Conservation (phyloP, 2,329 filamentous ascomycete species). For the Ascochyta lentis region DNA sequence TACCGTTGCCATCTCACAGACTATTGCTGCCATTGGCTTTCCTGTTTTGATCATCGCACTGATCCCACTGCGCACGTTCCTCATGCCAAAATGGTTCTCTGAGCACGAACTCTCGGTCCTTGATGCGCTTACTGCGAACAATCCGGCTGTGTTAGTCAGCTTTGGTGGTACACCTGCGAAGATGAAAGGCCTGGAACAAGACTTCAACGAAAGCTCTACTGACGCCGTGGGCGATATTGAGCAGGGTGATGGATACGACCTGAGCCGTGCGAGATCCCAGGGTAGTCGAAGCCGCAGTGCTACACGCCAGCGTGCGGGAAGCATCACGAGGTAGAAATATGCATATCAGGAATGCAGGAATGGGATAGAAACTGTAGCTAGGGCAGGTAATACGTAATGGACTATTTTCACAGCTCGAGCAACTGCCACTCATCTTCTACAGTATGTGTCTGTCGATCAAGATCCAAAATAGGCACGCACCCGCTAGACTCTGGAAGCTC, state of each 20-base stretch:
- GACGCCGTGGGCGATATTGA: constrained; percentile 19
- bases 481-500: constrained; percentile 10
- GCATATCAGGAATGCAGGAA: neutral
- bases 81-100: constrained; percentile 59
- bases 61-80: constrained; percentile 60
- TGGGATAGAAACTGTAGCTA: no score
- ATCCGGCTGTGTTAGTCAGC: constrained; percentile 59
- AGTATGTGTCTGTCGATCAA: neutral
- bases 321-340: constrained; percentile 18
- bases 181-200: constrained; percentile 37
- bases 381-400: neutral
- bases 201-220: constrained; percentile 24
- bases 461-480: neutral
- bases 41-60: constrained; percentile 62
- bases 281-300: constrained; percentile 22
- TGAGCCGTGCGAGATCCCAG: constrained; percentile 7
- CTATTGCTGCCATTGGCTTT: constrained; percentile 64
- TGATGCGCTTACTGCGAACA: constrained; percentile 60
- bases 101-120: constrained; percentile 56
- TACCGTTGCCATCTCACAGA: constrained; percentile 63
- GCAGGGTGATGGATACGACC: constrained; percentile 1
- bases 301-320: constrained; percentile 32
- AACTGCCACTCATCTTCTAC: constrained; percentile 12
- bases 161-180: constrained; percentile 56
- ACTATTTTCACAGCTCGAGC: neutral